phyloP scores from a whole-genome alignment of 1,284 basidiomycete genomes.

The Ganoderma leucocontextum region DNA sequence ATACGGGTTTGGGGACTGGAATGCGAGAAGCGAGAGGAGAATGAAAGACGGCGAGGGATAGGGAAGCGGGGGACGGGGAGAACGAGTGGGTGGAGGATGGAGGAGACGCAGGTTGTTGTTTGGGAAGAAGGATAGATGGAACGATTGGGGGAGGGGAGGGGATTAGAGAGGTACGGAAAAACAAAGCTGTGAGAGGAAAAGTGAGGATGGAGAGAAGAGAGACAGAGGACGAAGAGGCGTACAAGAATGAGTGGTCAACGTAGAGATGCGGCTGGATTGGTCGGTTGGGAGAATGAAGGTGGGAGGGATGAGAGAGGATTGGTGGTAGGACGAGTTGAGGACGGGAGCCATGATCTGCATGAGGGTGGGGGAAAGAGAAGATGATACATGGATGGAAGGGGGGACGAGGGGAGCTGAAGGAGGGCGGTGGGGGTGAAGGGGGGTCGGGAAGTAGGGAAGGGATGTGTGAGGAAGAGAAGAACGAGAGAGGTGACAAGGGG shows the following conservation, averaged over 20 bases:
- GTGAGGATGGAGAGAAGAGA: not conserved
- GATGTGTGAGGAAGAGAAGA: constrained; percentile 14
- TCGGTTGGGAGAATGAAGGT: not conserved
- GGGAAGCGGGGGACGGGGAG: constrained; percentile 24
- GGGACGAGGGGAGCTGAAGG: constrained; percentile 18
- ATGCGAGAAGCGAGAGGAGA: constrained; percentile 22
- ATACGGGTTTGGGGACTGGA: constrained; percentile 27
- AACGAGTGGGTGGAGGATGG: constrained; percentile 24
- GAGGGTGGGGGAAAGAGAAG: constrained; percentile 31
- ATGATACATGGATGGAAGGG: constrained; percentile 15
- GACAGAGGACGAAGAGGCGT: constrained; percentile 8
- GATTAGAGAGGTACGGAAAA: constrained; percentile 35
- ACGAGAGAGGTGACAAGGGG: constrained; percentile 21
- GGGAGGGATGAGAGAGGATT: constrained; percentile 10
- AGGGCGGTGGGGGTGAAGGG: constrained; percentile 36
- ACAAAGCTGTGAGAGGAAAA: constrained; percentile 21
- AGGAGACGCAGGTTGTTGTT: constrained; percentile 20
- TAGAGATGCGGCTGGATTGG: not conserved
- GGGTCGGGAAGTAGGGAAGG: constrained; percentile 28
- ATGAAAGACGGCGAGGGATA: constrained; percentile 31
- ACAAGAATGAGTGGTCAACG: constrained; percentile 21
- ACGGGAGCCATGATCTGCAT: constrained; percentile 40
- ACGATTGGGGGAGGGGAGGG: constrained; percentile 22
- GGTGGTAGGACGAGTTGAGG: constrained; percentile 32
- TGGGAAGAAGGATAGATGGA: constrained; percentile 22